Conservation (phyloP, 2,329 filamentous ascomycete species). For the Fusarium sp. region DNA sequence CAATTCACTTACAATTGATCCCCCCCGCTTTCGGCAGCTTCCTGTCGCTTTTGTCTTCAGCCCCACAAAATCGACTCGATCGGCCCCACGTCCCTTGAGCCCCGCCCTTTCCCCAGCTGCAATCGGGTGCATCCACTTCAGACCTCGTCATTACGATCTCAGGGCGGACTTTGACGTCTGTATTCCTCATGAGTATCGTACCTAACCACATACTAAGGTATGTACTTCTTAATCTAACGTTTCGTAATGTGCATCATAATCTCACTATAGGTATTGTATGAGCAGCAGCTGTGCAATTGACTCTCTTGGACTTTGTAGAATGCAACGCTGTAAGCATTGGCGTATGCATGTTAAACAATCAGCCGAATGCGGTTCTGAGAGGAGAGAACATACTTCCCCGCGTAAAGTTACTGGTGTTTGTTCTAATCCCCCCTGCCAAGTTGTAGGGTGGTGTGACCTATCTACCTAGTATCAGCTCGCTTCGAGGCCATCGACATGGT, state of each 20-base stretch:
- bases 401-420: conserved; percentile 28
- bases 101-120: conserved; percentile 23
- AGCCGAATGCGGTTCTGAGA: conserved; percentile 8
- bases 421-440: conserved; percentile 39
- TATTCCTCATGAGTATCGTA: conserved; percentile 7
- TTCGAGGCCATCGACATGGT: conserved; percentile 19
- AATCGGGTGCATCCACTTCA: conserved; percentile 29
- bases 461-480: conserved; percentile 11
- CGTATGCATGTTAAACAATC: conserved; percentile 20
- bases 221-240: neutral
- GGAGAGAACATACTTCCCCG: conserved; percentile 16
- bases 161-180: conserved; percentile 22
- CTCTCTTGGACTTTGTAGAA: neutral
- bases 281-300: neutral
- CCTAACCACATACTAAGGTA: neutral
- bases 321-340: conserved; percentile 9
- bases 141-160: conserved; percentile 39
- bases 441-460: conserved; percentile 37
- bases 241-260: neutral
- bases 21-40: conserved; percentile 39
- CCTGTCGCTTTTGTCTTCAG: conserved; percentile 18
- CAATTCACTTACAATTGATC: neutral
- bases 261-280: neutral
- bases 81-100: conserved; percentile 39
- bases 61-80: conserved; percentile 22